Evolutionary conservation across 2,329 filamentous ascomycete species (phyloP).

Genomic region (Tolypocladium amazonense): DNA sequence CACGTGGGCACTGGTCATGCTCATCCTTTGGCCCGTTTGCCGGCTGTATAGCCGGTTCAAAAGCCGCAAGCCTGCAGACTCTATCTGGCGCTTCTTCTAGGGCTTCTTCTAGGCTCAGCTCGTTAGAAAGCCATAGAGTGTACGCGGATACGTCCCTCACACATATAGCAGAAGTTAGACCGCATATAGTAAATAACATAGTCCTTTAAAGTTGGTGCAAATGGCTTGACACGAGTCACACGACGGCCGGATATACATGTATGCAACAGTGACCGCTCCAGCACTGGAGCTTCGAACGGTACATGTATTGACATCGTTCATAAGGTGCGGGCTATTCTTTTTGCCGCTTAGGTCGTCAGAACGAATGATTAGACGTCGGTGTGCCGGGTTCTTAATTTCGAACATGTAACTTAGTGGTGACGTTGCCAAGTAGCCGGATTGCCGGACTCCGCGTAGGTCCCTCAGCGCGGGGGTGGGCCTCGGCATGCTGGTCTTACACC

Average conservation of each 20-base stretch:
- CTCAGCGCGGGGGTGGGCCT: background rate
- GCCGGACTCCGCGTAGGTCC: too few relatives aligned
- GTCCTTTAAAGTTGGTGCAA: background rate
- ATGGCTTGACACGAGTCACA: background rate
- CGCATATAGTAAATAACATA: background rate
- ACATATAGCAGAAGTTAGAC: background rate
- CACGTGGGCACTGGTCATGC: conserved; percentile 23
- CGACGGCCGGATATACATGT: background rate
- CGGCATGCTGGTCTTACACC: background rate
- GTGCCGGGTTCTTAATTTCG: too few relatives aligned
- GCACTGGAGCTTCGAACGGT: background rate
- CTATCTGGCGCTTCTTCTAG: conserved; percentile 34
- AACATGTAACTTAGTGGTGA: background rate
- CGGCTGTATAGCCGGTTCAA: conserved; percentile 32
- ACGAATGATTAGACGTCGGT: too few relatives aligned
- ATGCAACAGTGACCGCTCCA: background rate
- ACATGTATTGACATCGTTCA: background rate
- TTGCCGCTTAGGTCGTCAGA: background rate
- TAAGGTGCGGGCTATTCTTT: background rate
- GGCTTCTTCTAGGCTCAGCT: background rate
- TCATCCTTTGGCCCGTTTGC: conserved; percentile 30
- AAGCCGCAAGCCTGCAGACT: conserved; percentile 27
- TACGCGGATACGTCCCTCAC: background rate
- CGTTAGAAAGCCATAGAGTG: too few relatives aligned
- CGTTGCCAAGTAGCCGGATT: background rate